These are phyloP conservation scores for Ocimum tenuiflorum DNA, from an alignment of 257 asterid genomes.

Conservation along the genomic window DNA sequence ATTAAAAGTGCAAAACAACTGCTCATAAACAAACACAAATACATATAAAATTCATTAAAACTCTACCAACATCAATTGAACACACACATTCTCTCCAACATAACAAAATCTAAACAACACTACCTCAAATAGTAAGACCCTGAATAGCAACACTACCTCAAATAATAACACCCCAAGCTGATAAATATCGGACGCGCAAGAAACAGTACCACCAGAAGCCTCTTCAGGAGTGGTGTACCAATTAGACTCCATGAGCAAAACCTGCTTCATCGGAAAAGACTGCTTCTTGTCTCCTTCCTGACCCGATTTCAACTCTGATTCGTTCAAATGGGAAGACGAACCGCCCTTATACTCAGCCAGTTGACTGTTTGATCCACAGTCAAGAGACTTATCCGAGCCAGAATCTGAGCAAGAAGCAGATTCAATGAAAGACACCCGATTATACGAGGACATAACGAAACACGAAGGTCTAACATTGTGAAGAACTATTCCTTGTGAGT, in stretches of 20 bases:
- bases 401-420: slow-evolving; percentile 84
- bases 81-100: slow-evolving; percentile 11
- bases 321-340: too few relatives aligned
- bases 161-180: slow-evolving; percentile 90
- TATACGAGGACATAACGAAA: slow-evolving; percentile 73
- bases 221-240: slow-evolving; percentile 91
- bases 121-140: slow-evolving; percentile 94
- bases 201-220: slow-evolving; percentile 38
- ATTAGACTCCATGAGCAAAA: slow-evolving; percentile 68
- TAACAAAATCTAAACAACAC: too few relatives aligned
- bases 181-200: slow-evolving; percentile 80
- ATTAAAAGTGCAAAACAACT: slow-evolving; percentile 63
- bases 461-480: slow-evolving; percentile 89
- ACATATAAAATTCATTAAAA: too few relatives aligned
- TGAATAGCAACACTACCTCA: slow-evolving; percentile 59
- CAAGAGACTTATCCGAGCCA: slow-evolving; percentile 62
- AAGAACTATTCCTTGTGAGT: slow-evolving; percentile 71
- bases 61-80: too few relatives aligned
- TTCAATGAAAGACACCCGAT: slow-evolving; percentile 75
- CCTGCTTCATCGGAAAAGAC: slow-evolving; percentile 75
- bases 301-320: too few relatives aligned
- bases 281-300: slow-evolving; percentile 47
- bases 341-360: slow-evolving; percentile 44
- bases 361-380: slow-evolving; percentile 40
- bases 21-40: slow-evolving; percentile 28